These are phyloP conservation scores for Dacryopinax spathularia DNA, from an alignment of 768 basidiomycete genomes.

Conservation along the genomic window DNA sequence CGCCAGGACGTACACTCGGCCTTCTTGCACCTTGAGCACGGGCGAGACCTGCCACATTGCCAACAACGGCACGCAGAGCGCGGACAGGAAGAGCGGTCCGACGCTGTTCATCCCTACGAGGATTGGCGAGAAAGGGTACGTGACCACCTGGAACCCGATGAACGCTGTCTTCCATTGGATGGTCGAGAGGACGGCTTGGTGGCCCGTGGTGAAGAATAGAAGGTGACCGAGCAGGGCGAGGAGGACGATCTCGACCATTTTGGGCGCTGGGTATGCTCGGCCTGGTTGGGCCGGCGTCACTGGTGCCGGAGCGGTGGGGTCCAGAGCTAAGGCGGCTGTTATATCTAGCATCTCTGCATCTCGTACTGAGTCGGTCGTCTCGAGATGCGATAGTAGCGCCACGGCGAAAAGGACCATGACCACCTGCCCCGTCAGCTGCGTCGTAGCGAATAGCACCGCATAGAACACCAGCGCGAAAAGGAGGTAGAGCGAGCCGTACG, in stretches of 20 bases:
- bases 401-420: slow-evolving; percentile 48
- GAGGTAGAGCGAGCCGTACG: slow-evolving; percentile 76
- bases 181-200: slow-evolving; percentile 75
- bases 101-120: slow-evolving; percentile 67
- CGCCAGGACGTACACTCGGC: slow-evolving; percentile 18
- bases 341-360: slow-evolving; percentile 36
- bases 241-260: slow-evolving; percentile 50
- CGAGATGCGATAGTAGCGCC: slow-evolving; percentile 60
- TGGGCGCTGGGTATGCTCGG: background rate
- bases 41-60: slow-evolving; percentile 78
- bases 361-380: slow-evolving; percentile 65
- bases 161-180: slow-evolving; percentile 96
- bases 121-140: slow-evolving; percentile 57
- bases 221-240: slow-evolving; percentile 64
- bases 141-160: slow-evolving; percentile 51
- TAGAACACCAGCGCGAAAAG: slow-evolving; percentile 64
- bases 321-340: slow-evolving; percentile 25
- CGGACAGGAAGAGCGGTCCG: slow-evolving; percentile 53
- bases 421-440: slow-evolving; percentile 73
- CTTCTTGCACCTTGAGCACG: slow-evolving; percentile 16
- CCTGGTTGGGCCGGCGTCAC: slow-evolving; percentile 24
- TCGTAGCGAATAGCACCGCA: slow-evolving; percentile 41
- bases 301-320: slow-evolving; percentile 36
- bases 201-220: slow-evolving; percentile 77
- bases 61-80: slow-evolving; percentile 54